These are phyloP conservation scores for Neoboletus magnificus DNA, from an alignment of 768 basidiomycete genomes.

Conservation along the genomic window DNA sequence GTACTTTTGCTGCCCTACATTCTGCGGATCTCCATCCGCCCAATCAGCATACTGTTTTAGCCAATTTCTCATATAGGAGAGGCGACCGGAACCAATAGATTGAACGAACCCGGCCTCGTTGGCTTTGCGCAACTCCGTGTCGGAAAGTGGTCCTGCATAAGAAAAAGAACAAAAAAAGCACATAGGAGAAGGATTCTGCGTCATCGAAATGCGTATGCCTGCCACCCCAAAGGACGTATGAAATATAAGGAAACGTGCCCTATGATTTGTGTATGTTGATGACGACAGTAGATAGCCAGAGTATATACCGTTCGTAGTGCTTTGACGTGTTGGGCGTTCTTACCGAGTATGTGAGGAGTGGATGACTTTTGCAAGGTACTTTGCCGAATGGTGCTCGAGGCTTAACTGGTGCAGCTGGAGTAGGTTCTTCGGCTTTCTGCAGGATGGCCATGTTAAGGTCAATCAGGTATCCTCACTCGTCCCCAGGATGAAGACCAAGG, in stretches of 20 bases:
- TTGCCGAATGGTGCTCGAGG: not conserved
- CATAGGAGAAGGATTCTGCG: constrained; percentile 16
- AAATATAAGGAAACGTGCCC: constrained; percentile 1
- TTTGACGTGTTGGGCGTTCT: not conserved
- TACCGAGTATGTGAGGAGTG: not conserved
- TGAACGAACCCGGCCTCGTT: constrained; percentile 1
- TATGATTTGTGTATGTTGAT: not conserved
- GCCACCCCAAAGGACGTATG: not conserved
- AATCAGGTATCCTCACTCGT: constrained; percentile 25
- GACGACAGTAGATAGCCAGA: too few species aligned
- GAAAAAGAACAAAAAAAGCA: constrained; percentile 14
- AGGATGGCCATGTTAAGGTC: too few species aligned
- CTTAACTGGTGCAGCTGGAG: not conserved
- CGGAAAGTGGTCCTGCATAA: too few species aligned
- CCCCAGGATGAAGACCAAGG: constrained; percentile 14
- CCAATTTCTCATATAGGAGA: not conserved
- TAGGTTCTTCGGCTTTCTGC: constrained; percentile 2
- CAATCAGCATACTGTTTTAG: not conserved
- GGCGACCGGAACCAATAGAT: not conserved
- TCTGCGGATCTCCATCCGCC: not conserved
- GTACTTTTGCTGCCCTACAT: too few species aligned
- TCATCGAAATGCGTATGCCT: constrained; percentile 11
- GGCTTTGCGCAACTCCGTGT: not conserved
- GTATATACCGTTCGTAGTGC: not conserved
- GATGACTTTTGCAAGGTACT: not conserved